Evolutionary conservation across 768 basidiomycete genomes (phyloP).

Genomic region (Mycena pura): DNA sequence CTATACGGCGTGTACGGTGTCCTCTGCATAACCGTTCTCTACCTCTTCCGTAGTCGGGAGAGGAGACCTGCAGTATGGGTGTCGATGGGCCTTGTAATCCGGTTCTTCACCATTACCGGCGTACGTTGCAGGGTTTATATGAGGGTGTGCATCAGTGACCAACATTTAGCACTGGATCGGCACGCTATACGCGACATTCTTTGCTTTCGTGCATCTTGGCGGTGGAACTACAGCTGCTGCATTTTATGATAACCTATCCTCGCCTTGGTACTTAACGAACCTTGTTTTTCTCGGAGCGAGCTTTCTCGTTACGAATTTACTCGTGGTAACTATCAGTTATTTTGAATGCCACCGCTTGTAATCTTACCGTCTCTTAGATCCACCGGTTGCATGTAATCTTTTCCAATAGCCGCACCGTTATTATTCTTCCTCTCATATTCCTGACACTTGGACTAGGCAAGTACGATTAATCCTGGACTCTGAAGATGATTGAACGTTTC

Average conservation of each 20-base stretch:
- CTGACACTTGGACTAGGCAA: neutral
- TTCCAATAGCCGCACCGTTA: neutral
- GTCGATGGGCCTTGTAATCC: neutral
- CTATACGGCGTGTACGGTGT: constrained; percentile 5
- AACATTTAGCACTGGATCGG: constrained; percentile 4
- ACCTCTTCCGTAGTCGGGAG: constrained; percentile 7
- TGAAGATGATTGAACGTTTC: neutral
- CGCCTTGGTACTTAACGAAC: neutral
- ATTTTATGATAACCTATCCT: neutral
- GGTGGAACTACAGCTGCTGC: neutral
- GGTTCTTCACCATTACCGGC: neutral
- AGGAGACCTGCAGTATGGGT: neutral
- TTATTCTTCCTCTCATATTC: neutral
- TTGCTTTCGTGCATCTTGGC: neutral
- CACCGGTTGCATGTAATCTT: constrained; percentile 8
- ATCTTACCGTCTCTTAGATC: neutral
- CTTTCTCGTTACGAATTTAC: neutral
- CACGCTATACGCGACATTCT: neutral
- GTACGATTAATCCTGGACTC: too few relatives aligned
- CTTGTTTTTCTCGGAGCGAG: neutral
- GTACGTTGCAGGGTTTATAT: too few relatives aligned
- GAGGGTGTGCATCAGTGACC: too few relatives aligned
- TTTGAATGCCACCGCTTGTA: too few relatives aligned
- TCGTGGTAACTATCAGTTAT: constrained; percentile 1
- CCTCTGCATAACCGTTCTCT: constrained; percentile 1